Percentiles rank a stretch among this genome's conserved stretches.
Evolutionary conservation across 2,329 filamentous ascomycete genomes (phyloP).

Genomic region (Alternaria alternata): DNA sequence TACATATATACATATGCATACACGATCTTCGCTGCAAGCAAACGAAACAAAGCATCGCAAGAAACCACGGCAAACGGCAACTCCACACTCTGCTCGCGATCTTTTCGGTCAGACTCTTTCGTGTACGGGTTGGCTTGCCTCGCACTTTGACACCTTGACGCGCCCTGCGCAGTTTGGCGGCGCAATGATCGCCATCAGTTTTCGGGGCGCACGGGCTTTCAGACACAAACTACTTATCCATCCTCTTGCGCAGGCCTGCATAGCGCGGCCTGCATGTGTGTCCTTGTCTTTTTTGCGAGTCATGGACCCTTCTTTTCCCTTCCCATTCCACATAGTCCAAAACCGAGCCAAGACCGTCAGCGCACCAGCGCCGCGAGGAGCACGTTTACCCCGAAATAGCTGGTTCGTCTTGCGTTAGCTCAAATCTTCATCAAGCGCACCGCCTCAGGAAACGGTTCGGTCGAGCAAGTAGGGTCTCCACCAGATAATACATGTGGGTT

Average conservation of each 20-base stretch:
- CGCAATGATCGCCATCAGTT: background rate
- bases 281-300: constrained; percentile 1
- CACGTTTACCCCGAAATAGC: constrained; percentile 53
- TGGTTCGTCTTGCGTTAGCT: constrained; percentile 44
- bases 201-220: background rate
- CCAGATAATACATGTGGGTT: no score
- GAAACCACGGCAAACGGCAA: background rate
- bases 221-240: no score
- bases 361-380: constrained; percentile 50
- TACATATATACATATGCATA: background rate
- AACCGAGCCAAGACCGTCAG: constrained; percentile 32
- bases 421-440: constrained; percentile 9
- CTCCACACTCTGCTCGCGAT: background rate
- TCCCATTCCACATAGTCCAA: no score
- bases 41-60: background rate
- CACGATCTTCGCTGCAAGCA: background rate
- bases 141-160: background rate
- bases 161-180: background rate
- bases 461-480: background rate
- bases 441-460: constrained; percentile 9
- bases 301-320: constrained; percentile 7
- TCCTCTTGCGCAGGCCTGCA: no score
- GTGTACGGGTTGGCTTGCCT: no score
- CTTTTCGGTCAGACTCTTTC: background rate
- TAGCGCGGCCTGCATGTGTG: background rate